Conservation (phyloP, 352 stramenopile species). For the Globisporangium okanoganense region DNA sequence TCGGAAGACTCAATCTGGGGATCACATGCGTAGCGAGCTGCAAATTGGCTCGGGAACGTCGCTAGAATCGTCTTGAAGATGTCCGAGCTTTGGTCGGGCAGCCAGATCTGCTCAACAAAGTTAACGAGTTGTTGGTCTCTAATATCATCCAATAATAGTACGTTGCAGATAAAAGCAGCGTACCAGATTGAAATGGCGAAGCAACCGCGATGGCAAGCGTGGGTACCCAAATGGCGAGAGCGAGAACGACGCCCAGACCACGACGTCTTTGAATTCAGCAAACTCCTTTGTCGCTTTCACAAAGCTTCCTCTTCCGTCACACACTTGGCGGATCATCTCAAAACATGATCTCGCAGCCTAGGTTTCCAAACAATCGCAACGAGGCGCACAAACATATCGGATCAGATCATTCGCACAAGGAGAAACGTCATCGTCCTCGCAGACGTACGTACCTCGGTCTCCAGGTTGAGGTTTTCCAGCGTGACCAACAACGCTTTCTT, state of each 20-base stretch:
- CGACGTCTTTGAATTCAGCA: constrained; percentile 50
- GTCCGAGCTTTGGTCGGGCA: constrained; percentile 35
- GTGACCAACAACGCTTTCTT: constrained; percentile 39
- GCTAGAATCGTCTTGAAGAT: constrained; percentile 35
- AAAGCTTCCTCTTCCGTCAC: constrained; percentile 52
- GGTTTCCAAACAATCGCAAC: too few relatives aligned
- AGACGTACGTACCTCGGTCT: constrained; percentile 30
- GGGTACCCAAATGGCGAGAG: constrained; percentile 39
- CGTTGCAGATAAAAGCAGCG: neutral
- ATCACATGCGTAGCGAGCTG: constrained; percentile 15
- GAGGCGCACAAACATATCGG: too few relatives aligned
- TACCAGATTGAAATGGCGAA: constrained; percentile 70
- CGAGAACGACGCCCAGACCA: constrained; percentile 46
- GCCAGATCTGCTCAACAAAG: constrained; percentile 39
- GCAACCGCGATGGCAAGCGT: constrained; percentile 31
- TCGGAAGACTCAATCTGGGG: constrained; percentile 8
- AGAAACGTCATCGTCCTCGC: neutral
- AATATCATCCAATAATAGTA: neutral
- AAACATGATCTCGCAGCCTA: constrained; percentile 26
- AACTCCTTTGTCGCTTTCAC: constrained; percentile 48
- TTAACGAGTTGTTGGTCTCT: neutral
- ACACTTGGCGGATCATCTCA: constrained; percentile 62
- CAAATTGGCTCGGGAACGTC: constrained; percentile 41
- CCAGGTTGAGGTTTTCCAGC: constrained; percentile 61
- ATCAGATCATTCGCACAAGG: neutral